Evolutionary conservation across 495 filamentous ascomycete genomes (phyloP), one percentile per base, ranked within the genome.

Genomic region (Tuber aestivum): DNA sequence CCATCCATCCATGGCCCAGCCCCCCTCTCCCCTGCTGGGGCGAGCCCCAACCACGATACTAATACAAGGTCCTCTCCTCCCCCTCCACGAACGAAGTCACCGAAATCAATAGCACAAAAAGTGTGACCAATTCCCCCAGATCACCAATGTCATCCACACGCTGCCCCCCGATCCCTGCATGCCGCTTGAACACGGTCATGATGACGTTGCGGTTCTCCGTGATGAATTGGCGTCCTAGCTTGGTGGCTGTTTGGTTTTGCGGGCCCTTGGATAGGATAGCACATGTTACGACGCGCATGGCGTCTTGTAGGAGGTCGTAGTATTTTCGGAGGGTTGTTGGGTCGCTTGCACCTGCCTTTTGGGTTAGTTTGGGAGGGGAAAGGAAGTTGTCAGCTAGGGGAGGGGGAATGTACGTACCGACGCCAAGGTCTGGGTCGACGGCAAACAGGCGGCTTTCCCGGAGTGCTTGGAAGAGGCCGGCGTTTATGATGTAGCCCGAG

Each of bases 361-460:
- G 85, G 82, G 44, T 75, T 20, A 37, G 61, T 71, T 23, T 74
- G 72, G 20, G 38, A 42, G 23, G 12, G 50, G 16, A 27, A 37
- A 27, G 38, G 70, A 70, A 14, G 23, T 61, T 37, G 76, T 70
- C n/a, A 83, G 74, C 38, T 56, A 83, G 75, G 61, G 82, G 71
- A 69, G 56, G 38, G 21, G 70, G 70, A 61, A 27, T 61, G 50
- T 61, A 86, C 89, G 81, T 78, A 92, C 91, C 90, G 77, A 94
- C 87, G 40, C 94, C 93, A 75, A 98, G 89, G 84, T 99, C 95
- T 8, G 96, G 95, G 84, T 99, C 95, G 37, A 91, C 90, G n/a
- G 90, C 88, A 83, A 98, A 98, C 20, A 97, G 86, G 16, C 89
- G 87, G 5, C 94, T 95, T 38, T 91, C 88, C 35, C 91, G 91